Conservation (phyloP, 768 basidiomycete species). For the Rhizopogon vesiculosus region DNA sequence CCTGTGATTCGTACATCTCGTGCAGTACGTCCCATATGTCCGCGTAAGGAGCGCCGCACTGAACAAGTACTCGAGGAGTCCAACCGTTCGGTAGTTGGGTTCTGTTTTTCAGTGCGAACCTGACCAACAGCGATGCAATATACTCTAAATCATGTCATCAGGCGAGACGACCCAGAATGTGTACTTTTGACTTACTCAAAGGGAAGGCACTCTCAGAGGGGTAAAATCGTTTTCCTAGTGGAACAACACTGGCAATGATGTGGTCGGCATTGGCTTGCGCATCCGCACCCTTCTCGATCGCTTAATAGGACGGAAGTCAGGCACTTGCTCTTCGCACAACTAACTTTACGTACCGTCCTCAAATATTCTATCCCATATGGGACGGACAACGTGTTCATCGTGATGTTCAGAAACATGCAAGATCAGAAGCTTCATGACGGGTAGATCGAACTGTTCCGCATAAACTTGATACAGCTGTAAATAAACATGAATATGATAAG, state of each 20-base stretch:
- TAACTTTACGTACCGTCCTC: conserved; percentile 55
- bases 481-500: conserved; percentile 7
- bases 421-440: conserved; percentile 81
- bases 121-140: conserved; percentile 69
- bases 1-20: conserved; percentile 87
- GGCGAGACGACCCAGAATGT: not conserved
- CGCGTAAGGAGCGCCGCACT: conserved; percentile 75
- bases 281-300: conserved; percentile 53
- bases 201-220: conserved; percentile 91
- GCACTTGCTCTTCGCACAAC: not conserved
- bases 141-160: conserved; percentile 45
- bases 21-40: conserved; percentile 86
- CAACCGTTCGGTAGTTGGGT: conserved; percentile 67
- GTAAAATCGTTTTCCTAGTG: conserved; percentile 81
- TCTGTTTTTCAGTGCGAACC: conserved; percentile 62
- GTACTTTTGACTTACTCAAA: conserved; percentile 49
- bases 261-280: conserved; percentile 52
- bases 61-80: conserved; percentile 72
- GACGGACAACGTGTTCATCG: conserved; percentile 73
- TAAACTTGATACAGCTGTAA: conserved; percentile 81
- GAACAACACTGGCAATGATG: conserved; percentile 58
- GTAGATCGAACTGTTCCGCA: conserved; percentile 81
- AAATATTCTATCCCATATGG: conserved; percentile 88
- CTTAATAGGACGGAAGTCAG: conserved; percentile 26
- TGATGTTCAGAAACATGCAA: conserved; percentile 92